Conservation (phyloP, 768 basidiomycete genomes). For the Leccinellum albellum region DNA sequence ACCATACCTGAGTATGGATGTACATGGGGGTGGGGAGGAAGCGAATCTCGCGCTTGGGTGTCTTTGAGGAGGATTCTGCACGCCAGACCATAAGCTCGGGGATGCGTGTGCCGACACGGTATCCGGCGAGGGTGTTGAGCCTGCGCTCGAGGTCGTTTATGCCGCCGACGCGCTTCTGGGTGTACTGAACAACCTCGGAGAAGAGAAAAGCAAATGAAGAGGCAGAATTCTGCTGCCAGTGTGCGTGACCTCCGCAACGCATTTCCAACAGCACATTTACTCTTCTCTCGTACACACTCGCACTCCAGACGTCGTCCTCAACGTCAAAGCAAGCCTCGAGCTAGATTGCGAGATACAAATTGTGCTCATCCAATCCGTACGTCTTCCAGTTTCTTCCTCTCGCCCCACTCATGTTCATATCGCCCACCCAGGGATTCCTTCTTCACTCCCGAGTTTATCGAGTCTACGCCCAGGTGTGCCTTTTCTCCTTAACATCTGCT, state of each 20-base stretch:
- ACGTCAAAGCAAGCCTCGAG: conserved; percentile 49
- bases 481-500: neutral
- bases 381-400: conserved; percentile 21
- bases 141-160: conserved; percentile 94
- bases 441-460: conserved; percentile 77
- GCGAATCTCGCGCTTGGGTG: conserved; percentile 90
- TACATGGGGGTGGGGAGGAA: conserved; percentile 90
- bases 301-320: conserved; percentile 76
- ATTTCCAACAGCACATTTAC: conserved; percentile 76
- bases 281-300: conserved; percentile 62
- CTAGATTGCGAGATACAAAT: conserved; percentile 77
- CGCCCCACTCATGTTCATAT: conserved; percentile 2
- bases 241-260: conserved; percentile 60
- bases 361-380: conserved; percentile 82
- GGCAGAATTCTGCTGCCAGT: conserved; percentile 77
- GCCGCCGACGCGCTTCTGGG: conserved; percentile 90
- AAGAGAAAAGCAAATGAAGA: conserved; percentile 88
- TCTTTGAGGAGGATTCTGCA: conserved; percentile 71
- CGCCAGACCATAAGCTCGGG: conserved; percentile 85
- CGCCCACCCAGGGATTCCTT: conserved; percentile 82
- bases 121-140: conserved; percentile 88
- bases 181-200: conserved; percentile 92
- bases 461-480: conserved; percentile 71
- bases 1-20: conserved; percentile 94
- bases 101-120: conserved; percentile 84